Conservation (phyloP, 495 filamentous ascomycete genomes). For the Neurospora africana region DNA sequence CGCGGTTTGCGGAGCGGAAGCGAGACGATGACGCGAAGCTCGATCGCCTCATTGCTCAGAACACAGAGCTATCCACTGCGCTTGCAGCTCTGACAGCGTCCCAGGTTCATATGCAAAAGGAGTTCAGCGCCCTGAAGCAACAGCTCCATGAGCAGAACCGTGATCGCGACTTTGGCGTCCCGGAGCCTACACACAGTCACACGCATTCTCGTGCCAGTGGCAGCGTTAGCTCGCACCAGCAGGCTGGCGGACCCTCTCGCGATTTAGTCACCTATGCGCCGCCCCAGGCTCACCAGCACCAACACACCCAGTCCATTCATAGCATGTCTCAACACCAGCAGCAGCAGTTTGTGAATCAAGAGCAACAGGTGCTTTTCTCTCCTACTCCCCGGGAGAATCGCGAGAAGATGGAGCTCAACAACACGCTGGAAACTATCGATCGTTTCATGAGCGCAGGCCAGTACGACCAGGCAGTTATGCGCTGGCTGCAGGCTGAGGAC, state of each 20-base stretch:
- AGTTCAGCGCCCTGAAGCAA: slow-evolving; percentile 15
- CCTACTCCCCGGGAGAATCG: slow-evolving; percentile 25
- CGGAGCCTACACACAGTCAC: slow-evolving; percentile 5
- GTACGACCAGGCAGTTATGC: slow-evolving; percentile 54
- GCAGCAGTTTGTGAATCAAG: slow-evolving; percentile 16
- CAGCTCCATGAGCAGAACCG: slow-evolving; percentile 11
- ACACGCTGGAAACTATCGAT: slow-evolving; percentile 55
- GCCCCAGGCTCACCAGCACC: slow-evolving; percentile 5
- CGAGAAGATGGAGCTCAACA: slow-evolving; percentile 49
- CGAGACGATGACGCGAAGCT: slow-evolving; percentile 66
- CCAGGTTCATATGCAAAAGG: slow-evolving; percentile 34
- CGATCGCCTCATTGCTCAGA: slow-evolving; percentile 65
- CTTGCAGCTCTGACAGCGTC: slow-evolving; percentile 58
- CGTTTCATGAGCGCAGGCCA: slow-evolving; percentile 50
- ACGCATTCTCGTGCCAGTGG: slow-evolving; percentile 8
- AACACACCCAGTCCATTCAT: slow-evolving; percentile 10
- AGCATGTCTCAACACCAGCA: slow-evolving; percentile 26
- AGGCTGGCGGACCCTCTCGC: slow-evolving; percentile 6
- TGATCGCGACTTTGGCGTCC: slow-evolving; percentile 3
- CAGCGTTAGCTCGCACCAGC: slow-evolving; percentile 13
- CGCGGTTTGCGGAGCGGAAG: slow-evolving; percentile 57
- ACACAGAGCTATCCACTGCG: slow-evolving; percentile 60
- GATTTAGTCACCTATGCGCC: slow-evolving; percentile 17
- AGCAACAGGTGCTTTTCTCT: slow-evolving; percentile 27
- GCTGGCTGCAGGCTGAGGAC: slow-evolving; percentile 76